A percentile compares a stretch with the other conserved stretches of the same genome.
Conservation (phyloP, 2,329 filamentous ascomycete genomes). For the Coniochaeta hoffmannii region DNA sequence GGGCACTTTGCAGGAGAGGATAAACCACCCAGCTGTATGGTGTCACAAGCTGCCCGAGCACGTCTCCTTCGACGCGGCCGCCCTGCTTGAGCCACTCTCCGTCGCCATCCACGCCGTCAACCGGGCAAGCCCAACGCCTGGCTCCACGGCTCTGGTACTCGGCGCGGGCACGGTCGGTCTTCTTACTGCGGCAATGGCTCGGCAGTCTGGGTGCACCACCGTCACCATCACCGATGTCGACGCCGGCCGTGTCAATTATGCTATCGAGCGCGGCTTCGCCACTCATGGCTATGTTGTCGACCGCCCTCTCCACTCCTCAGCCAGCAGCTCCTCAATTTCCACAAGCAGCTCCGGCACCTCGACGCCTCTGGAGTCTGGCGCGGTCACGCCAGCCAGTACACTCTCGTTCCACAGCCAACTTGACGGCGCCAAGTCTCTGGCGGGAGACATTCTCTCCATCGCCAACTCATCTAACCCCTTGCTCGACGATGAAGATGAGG, state of each 20-base stretch:
- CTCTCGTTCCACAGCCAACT: constrained; percentile 41
- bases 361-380: constrained; percentile 33
- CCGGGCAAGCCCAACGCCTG: constrained; percentile 41
- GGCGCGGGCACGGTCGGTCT: constrained; percentile 58
- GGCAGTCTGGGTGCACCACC: constrained; percentile 49
- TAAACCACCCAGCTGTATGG: constrained; percentile 56
- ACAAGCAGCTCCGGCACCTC: constrained; percentile 40
- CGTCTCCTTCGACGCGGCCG: constrained; percentile 51
- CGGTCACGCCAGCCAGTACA: constrained; percentile 36
- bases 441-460: constrained; percentile 39
- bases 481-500: constrained; percentile 46
- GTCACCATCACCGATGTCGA: constrained; percentile 57
- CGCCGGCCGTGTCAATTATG: constrained; percentile 51
- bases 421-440: constrained; percentile 41
- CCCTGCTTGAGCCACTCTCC: constrained; percentile 53
- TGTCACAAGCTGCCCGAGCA: constrained; percentile 55
- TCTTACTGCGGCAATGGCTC: constrained; percentile 54
- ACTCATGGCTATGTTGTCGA: constrained; percentile 51
- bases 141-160: constrained; percentile 54
- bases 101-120: constrained; percentile 57
- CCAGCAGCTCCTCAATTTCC: constrained; percentile 33
- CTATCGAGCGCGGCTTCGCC: constrained; percentile 49
- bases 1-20: constrained; percentile 53
- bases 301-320: constrained; percentile 29
- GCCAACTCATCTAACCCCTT: constrained; percentile 23